Percentiles rank a stretch among this genome's conserved stretches.
phyloP scores from a whole-genome alignment of 495 filamentous ascomycete species.

The Bacidia gigantensis region DNA sequence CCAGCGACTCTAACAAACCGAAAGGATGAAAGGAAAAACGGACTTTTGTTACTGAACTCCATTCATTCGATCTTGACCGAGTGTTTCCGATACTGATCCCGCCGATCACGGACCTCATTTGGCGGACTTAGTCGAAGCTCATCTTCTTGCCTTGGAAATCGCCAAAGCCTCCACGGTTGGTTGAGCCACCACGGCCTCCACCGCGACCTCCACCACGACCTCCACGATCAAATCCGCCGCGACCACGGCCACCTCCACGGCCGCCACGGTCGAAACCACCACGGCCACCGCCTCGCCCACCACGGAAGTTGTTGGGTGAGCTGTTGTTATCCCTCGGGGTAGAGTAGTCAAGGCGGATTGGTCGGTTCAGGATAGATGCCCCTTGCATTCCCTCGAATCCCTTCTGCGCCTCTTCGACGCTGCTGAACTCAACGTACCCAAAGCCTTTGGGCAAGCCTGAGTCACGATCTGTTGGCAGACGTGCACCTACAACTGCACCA shows the following conservation, averaged over 20 bases:
- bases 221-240: conserved; percentile 31
- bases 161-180: conserved; percentile 60
- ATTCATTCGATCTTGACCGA: background rate
- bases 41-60: too few relatives aligned
- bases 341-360: conserved; percentile 82
- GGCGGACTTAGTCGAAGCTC: conserved; percentile 48
- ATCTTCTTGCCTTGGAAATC: conserved; percentile 88
- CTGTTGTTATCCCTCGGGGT: conserved; percentile 53
- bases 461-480: conserved; percentile 82
- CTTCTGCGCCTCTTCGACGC: conserved; percentile 70
- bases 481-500: conserved; percentile 58
- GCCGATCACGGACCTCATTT: background rate
- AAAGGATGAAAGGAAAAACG: too few relatives aligned
- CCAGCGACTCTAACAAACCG: too few relatives aligned
- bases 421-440: conserved; percentile 77
- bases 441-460: conserved; percentile 85
- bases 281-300: conserved; percentile 34
- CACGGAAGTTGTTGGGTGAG: conserved; percentile 23
- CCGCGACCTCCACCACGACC: conserved; percentile 38
- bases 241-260: conserved; percentile 38
- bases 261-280: conserved; percentile 40
- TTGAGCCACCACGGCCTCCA: conserved; percentile 40
- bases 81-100: background rate
- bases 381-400: conserved; percentile 68
- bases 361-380: conserved; percentile 58